These are phyloP conservation scores for Wickerhamomyces bisporus DNA, from an alignment of 805 yeast genomes.

Conservation along the genomic window DNA sequence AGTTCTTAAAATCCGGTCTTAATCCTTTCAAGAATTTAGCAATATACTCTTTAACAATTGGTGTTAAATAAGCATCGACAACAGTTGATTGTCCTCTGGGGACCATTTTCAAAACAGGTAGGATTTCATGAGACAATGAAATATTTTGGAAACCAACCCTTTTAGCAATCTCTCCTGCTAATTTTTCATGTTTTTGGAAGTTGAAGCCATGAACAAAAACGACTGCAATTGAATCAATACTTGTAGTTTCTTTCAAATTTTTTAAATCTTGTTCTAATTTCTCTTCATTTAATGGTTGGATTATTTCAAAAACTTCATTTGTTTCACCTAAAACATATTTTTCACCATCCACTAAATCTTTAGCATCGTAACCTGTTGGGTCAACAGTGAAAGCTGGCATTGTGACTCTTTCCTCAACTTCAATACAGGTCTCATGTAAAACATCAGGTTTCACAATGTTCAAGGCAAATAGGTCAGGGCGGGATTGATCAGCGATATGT, in stretches of 20 bases:
- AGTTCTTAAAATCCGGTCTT: constrained; percentile 29
- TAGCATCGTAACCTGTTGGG: constrained; percentile 37
- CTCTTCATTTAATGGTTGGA: constrained; percentile 29
- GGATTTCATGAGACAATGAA: constrained; percentile 30
- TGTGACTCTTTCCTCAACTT: constrained; percentile 50
- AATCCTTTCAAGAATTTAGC: constrained; percentile 32
- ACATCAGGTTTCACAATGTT: constrained; percentile 43
- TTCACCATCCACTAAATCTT: constrained; percentile 24
- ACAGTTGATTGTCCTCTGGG: constrained; percentile 38
- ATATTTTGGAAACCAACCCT: constrained; percentile 28
- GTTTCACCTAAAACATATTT: constrained; percentile 37
- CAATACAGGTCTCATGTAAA: constrained; percentile 38
- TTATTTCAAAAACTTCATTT: constrained; percentile 32
- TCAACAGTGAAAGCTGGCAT: constrained; percentile 65
- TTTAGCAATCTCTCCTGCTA: constrained; percentile 29
- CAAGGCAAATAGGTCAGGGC: constrained; percentile 47
- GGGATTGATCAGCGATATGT: constrained; percentile 47
- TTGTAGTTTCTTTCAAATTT: constrained; percentile 21
- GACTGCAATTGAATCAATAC: constrained; percentile 29
- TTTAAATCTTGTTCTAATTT: constrained; percentile 16
- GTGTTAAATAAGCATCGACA: constrained; percentile 39
- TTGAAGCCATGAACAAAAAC: constrained; percentile 32
- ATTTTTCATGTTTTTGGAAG: constrained; percentile 33
- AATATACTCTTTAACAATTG: constrained; percentile 36
- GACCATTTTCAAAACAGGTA: constrained; percentile 35